Percentiles rank a stretch among this genome's conserved stretches.
Conservation (phyloP, 495 filamentous ascomycete genomes). For the Hypoxylon perforatum region DNA sequence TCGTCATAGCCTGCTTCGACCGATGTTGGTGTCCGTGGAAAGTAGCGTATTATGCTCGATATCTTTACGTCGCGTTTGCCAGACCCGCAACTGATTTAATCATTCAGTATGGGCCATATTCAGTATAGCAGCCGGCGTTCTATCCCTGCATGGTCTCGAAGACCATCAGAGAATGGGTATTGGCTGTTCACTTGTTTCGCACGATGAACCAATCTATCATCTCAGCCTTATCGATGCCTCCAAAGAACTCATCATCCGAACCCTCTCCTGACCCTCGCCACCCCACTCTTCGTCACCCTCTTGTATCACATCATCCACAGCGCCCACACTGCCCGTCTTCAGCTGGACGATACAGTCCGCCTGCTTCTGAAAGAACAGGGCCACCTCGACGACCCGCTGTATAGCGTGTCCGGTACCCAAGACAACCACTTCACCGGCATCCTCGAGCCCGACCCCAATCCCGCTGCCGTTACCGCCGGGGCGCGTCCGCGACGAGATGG, state of each 20-base stretch:
- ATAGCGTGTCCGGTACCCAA: conserved; percentile 87
- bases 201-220: conserved; percentile 47
- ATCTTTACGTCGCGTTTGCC: too few relatives aligned
- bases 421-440: conserved; percentile 71
- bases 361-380: conserved; percentile 70
- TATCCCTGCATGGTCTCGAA: too few relatives aligned
- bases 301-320: conserved; percentile 75
- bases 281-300: conserved; percentile 57
- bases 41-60: too few relatives aligned
- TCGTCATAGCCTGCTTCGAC: too few relatives aligned
- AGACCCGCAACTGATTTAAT: too few relatives aligned
- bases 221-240: conserved; percentile 71
- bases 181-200: background rate
- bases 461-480: conserved; percentile 15
- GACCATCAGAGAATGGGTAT: too few relatives aligned
- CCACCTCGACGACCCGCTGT: conserved; percentile 72
- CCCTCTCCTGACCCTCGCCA: conserved; percentile 64
- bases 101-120: too few relatives aligned
- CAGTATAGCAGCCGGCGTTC: too few relatives aligned
- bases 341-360: conserved; percentile 66
- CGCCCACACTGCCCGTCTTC: conserved; percentile 71
- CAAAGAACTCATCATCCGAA: conserved; percentile 72
- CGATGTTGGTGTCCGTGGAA: too few relatives aligned
- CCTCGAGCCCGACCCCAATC: conserved; percentile 35
- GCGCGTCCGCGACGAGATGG: conserved; percentile 49